phyloP scores from a whole-genome alignment of 306 rosid genomes.

The Pterocarpus santalinus region DNA sequence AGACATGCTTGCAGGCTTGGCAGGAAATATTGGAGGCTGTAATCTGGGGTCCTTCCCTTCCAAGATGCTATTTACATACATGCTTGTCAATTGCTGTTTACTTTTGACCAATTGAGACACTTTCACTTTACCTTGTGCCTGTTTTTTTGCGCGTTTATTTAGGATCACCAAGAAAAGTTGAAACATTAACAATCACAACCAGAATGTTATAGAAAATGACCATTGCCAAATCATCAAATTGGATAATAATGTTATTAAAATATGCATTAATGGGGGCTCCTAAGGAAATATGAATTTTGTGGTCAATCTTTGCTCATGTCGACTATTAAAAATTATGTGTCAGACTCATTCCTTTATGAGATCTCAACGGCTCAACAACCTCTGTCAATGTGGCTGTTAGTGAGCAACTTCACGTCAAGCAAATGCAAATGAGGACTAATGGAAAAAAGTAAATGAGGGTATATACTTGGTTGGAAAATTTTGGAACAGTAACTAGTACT shows the following conservation, averaged over 20 bases:
- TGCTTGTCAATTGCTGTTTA: slow-evolving; percentile 45
- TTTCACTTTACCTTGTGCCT: slow-evolving; percentile 35
- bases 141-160: slow-evolving; percentile 37
- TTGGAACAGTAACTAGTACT: background rate
- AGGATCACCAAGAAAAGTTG: slow-evolving; percentile 45
- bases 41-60: slow-evolving; percentile 39
- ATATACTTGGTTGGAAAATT: background rate
- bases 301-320: slow-evolving; percentile 17
- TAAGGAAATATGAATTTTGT: slow-evolving; percentile 13
- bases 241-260: slow-evolving; percentile 33
- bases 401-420: slow-evolving; percentile 39
- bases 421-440: background rate
- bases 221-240: slow-evolving; percentile 15
- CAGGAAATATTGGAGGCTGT: slow-evolving; percentile 41
- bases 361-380: slow-evolving; percentile 40
- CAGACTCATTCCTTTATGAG: slow-evolving; percentile 26
- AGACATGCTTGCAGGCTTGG: slow-evolving; percentile 37
- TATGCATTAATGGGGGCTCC: background rate
- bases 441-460: background rate
- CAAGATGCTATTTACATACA: slow-evolving; percentile 42
- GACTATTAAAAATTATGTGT: slow-evolving; percentile 1
- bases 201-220: slow-evolving; percentile 32
- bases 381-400: slow-evolving; percentile 27
- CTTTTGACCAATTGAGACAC: slow-evolving; percentile 50
- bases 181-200: slow-evolving; percentile 23